Base-by-base conservation (phyloP, 306 rosid species). In the Urtica urens region DNA sequence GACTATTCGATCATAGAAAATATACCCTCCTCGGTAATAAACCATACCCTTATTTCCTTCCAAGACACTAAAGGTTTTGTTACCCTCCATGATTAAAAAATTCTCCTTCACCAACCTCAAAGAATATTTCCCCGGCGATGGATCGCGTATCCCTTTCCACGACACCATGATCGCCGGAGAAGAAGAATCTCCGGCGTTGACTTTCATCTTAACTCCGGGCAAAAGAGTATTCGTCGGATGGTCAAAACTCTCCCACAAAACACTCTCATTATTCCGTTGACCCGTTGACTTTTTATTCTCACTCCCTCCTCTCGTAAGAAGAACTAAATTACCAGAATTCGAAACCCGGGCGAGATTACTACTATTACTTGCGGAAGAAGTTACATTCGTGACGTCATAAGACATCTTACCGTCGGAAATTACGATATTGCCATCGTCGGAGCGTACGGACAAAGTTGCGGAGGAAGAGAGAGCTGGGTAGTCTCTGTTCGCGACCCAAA, bases 401-500 rank as follows among this genome's bases (percentile, higher is more conserved):
- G 6, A 12, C 51, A 21, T 13, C n/a, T 22, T 46, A 10, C 30
- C 19, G 3, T 46, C 51, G 0, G 30, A 22, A 14, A 46, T 46
- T 31, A 46, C 19, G 1, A 46, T 14, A 31, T 46, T 46, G 23
- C 51, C 51, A 5, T 46, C 33, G n/a, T n/a, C n/a, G 17, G 10
- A 25, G 2, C 13, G 13, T 6, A 46, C 2, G 30, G 31, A 5
- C 19, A 46, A 20, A 25, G 16, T 22, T 4, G 51, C 51, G n/a
- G 51, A 23, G 12, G 33, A 4, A 46, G 29, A 22, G 30, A 46
- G 51, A 31, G n/a, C 30, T 9, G 51, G 51, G 13, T 46, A 23
- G 1, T 46, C 31, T 46, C 51, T 46, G 13, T 46, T 46, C 2
- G 51, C 51, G n/a, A 23, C 18, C 51, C 51, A 46, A 46, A 46